Conservation (phyloP, 2,329 filamentous ascomycete species). For the Tolypocladium tundrense region DNA sequence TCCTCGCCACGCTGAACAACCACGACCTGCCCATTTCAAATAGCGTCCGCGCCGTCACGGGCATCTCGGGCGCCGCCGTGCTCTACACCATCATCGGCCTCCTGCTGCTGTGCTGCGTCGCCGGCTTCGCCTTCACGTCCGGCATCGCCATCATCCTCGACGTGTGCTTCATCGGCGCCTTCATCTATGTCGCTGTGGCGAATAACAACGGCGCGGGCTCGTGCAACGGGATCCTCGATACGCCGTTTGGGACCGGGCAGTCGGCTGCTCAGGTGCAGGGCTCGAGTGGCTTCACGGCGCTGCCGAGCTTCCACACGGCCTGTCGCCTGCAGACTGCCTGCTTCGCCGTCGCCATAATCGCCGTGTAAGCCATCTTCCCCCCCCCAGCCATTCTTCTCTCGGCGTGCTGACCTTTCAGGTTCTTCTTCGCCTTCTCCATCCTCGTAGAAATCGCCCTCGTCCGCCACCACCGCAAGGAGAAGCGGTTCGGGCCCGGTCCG, state of each 20-base stretch:
- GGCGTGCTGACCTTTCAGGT: constrained; percentile 25
- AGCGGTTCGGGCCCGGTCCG: constrained; percentile 50
- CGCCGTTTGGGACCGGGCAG: constrained; percentile 57
- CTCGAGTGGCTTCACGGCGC: constrained; percentile 32
- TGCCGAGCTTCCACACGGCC: constrained; percentile 40
- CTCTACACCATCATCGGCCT: constrained; percentile 67
- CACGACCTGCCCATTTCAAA: constrained; percentile 52
- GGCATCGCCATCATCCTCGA: constrained; percentile 67
- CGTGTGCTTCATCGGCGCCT: constrained; percentile 62
- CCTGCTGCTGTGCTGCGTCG: constrained; percentile 68
- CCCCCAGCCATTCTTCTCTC: too few relatives aligned
- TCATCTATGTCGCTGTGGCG: constrained; percentile 72
- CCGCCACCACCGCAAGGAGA: constrained; percentile 64
- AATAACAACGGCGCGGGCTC: constrained; percentile 57
- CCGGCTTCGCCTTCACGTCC: constrained; percentile 63
- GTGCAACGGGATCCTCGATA: constrained; percentile 53
- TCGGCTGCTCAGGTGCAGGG: constrained; percentile 39
- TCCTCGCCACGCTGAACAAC: constrained; percentile 61
- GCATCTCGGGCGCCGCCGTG: constrained; percentile 63
- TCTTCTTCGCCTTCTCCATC: constrained; percentile 68
- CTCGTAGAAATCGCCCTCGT: constrained; percentile 57
- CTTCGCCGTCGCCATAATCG: constrained; percentile 70
- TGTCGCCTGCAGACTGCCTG: constrained; percentile 69
- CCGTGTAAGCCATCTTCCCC: constrained; percentile 44
- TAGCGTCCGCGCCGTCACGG: constrained; percentile 64